A percentile compares a stretch with the other conserved stretches of the same genome.
These are phyloP conservation scores for Ochetophila trinervis DNA, from an alignment of 306 rosid species.

Conservation along the genomic window DNA sequence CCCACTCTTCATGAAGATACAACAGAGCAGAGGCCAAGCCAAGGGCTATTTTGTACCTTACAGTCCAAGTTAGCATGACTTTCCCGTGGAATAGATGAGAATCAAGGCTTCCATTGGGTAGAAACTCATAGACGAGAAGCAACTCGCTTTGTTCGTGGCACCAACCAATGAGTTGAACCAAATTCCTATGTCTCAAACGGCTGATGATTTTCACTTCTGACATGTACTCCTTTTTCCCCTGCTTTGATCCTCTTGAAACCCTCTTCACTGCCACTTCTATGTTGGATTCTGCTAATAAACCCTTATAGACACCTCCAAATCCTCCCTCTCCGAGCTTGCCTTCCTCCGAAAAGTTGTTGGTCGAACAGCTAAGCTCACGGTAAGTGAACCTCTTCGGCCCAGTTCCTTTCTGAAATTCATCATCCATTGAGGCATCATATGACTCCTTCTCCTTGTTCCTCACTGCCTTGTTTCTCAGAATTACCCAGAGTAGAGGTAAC, in stretches of 20 bases:
- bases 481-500: conserved; percentile 40
- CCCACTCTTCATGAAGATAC: no score
- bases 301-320: conserved; percentile 70
- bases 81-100: conserved; percentile 51
- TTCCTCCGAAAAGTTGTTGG: conserved; percentile 37
- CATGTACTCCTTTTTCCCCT: conserved; percentile 65
- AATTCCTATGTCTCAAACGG: conserved; percentile 59
- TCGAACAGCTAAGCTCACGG: conserved; percentile 45
- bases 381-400: conserved; percentile 65
- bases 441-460: conserved; percentile 14
- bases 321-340: conserved; percentile 82
- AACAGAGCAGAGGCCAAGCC: no score
- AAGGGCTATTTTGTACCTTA: no score
- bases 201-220: conserved; percentile 75
- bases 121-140: conserved; percentile 63
- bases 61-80: no score
- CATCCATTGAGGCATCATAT: conserved; percentile 20
- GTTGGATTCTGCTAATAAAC: conserved; percentile 34
- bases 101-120: conserved; percentile 84
- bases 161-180: conserved; percentile 84
- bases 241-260: conserved; percentile 67
- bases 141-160: conserved; percentile 66
- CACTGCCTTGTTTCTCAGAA: conserved; percentile 35
- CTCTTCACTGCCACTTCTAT: conserved; percentile 65
- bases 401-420: conserved; percentile 11